Percentiles rank a stretch among this genome's conserved stretches.
phyloP scores from a whole-genome alignment of 345 rosid species.

The Carallia brachiata region DNA sequence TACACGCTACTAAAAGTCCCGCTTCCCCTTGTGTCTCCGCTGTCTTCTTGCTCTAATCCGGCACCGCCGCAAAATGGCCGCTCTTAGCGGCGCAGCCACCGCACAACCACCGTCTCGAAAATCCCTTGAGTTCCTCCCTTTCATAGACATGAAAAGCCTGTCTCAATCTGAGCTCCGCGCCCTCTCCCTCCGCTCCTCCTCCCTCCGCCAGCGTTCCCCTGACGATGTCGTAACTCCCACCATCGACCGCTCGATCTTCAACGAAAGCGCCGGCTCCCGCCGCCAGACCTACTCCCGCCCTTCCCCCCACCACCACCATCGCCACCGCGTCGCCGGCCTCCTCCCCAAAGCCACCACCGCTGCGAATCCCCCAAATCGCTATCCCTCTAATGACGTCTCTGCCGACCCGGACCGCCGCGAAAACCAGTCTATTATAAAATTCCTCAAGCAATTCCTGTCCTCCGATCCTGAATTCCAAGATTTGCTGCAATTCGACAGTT shows the following conservation, averaged over 20 bases:
- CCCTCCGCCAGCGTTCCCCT: slow-evolving; percentile 22
- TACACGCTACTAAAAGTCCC: too few relatives aligned
- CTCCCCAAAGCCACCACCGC: slow-evolving; percentile 24
- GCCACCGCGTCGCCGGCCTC: slow-evolving; percentile 58
- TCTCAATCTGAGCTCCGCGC: slow-evolving; percentile 59
- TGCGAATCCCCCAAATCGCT: slow-evolving; percentile 17
- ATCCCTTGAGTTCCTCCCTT: slow-evolving; percentile 28
- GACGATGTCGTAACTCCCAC: slow-evolving; percentile 35
- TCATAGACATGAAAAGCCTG: slow-evolving; percentile 50
- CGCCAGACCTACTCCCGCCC: slow-evolving; percentile 68
- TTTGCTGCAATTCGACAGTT: slow-evolving; percentile 25
- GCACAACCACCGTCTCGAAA: background rate
- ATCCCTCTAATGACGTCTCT: slow-evolving; percentile 8
- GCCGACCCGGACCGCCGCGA: slow-evolving; percentile 45
- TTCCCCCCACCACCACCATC: slow-evolving; percentile 44
- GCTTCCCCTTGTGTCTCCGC: too few relatives aligned
- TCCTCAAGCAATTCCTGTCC: slow-evolving; percentile 45
- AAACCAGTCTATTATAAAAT: slow-evolving; percentile 43
- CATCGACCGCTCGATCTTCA: slow-evolving; percentile 62
- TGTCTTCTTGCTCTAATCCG: background rate
- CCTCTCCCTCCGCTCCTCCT: slow-evolving; percentile 49
- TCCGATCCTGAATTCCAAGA: slow-evolving; percentile 29
- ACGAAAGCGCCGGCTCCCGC: slow-evolving; percentile 71
- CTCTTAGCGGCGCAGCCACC: slow-evolving; percentile 7
- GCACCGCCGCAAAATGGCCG: slow-evolving; percentile 8